A percentile compares a stretch with the other conserved stretches of the same genome.
Conservation (phyloP, 2,329 filamentous ascomycete species). For the Parascedosporium putredinis region DNA sequence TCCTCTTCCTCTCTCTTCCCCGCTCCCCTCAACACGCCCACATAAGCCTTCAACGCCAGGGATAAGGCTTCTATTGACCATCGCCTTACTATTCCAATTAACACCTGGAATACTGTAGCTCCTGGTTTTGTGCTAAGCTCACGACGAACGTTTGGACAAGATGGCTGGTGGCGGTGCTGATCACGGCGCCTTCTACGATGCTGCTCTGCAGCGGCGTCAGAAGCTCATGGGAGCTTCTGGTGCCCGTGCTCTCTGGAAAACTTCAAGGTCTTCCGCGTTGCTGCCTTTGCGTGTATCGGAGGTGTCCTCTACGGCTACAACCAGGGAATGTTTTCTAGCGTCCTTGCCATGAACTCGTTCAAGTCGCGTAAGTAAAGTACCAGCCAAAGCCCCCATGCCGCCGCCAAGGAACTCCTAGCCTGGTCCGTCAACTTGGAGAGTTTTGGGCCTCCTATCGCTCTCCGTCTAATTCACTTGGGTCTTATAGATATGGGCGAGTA, state of each 20-base stretch:
- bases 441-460: slow-evolving; percentile 21
- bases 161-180: slow-evolving; percentile 7
- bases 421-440: slow-evolving; percentile 32
- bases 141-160: no score
- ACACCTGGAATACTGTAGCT: no score
- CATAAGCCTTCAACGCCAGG: no score
- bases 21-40: not conserved
- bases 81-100: not conserved
- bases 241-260: slow-evolving; percentile 46
- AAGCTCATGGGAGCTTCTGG: slow-evolving; percentile 43
- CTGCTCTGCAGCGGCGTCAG: slow-evolving; percentile 38
- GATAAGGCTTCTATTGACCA: no score
- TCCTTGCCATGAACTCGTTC: slow-evolving; percentile 48
- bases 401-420: slow-evolving; percentile 16
- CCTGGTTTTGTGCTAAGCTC: no score
- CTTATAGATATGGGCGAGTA: slow-evolving; percentile 45
- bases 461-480: not conserved
- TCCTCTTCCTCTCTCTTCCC: not conserved
- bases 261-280: slow-evolving; percentile 48
- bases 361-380: slow-evolving; percentile 33
- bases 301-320: slow-evolving; percentile 62
- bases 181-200: slow-evolving; percentile 7
- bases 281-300: slow-evolving; percentile 52
- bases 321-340: slow-evolving; percentile 66
- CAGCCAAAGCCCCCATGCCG: not conserved